Percentiles rank a stretch among this genome's conserved stretches.
phyloP scores from a whole-genome alignment of 2,329 filamentous ascomycete genomes.

The Apiospora kogelbergensis region DNA sequence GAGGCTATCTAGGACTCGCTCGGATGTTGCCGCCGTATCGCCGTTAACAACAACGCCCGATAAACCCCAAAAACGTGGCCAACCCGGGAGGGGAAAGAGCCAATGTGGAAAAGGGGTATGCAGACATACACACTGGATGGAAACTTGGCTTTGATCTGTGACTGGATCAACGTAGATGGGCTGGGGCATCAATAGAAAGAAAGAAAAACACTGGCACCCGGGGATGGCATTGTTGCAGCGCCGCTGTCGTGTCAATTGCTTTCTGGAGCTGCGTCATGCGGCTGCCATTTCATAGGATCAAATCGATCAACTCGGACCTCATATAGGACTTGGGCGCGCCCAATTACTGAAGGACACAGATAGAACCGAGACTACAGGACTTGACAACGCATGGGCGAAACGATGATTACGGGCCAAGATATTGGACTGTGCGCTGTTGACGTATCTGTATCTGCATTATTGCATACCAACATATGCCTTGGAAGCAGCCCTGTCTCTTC shows the following conservation, averaged over 20 bases:
- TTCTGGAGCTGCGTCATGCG: slow-evolving; percentile 5
- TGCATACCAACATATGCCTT: background rate
- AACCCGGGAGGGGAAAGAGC: background rate
- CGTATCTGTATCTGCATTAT: background rate
- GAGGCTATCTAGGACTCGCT: slow-evolving; percentile 1
- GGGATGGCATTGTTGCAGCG: background rate
- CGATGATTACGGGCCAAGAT: background rate
- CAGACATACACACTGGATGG: no score
- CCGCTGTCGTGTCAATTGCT: background rate
- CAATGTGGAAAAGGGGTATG: background rate
- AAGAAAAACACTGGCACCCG: background rate
- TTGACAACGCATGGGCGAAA: slow-evolving; percentile 6
- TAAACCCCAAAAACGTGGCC: background rate
- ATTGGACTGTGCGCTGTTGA: background rate
- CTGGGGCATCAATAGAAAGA: background rate
- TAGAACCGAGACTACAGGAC: background rate
- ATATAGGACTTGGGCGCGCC: background rate
- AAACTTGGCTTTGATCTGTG: background rate
- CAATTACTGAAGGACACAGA: background rate
- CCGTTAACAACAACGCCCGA: background rate
- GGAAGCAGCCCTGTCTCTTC: no score
- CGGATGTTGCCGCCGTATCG: background rate
- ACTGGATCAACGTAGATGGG: background rate
- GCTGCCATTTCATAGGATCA: background rate
- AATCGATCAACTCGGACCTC: background rate